Evolutionary conservation across 768 basidiomycete genomes (phyloP).

Genomic region (Podaxis sp.): DNA sequence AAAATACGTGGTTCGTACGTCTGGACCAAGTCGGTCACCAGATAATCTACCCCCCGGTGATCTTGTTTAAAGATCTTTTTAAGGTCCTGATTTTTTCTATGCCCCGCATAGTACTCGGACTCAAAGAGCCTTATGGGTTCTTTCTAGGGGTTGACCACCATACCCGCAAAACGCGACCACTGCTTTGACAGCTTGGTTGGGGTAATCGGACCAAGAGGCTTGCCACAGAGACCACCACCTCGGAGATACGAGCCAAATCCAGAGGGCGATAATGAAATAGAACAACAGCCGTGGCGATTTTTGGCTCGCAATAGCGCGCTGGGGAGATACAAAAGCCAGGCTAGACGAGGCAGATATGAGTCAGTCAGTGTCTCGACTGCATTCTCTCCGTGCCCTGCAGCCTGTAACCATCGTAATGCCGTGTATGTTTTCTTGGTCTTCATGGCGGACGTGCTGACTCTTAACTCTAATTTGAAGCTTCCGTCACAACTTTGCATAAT

Average conservation of each 20-base stretch:
- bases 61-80: not conserved
- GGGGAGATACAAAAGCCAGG: slow-evolving; percentile 1
- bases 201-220: not conserved
- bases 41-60: not conserved
- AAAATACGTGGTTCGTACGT: not conserved
- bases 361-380: not conserved
- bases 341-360: not conserved
- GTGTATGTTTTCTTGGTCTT: slow-evolving; percentile 13
- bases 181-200: not conserved
- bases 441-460: not conserved
- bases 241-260: not conserved
- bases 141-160: not conserved
- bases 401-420: slow-evolving; percentile 14
- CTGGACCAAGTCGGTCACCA: slow-evolving; percentile 5
- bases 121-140: not conserved
- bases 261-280: not conserved
- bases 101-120: not conserved
- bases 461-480: slow-evolving; percentile 16
- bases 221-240: not conserved
- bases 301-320: not conserved
- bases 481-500: slow-evolving; percentile 39
- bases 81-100: not conserved
- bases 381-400: not conserved
- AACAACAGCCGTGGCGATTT: not conserved
- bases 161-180: not conserved